Evolutionary conservation across 176 grass and related monocot species (phyloP).

Genomic region (Raddia guianensis): DNA sequence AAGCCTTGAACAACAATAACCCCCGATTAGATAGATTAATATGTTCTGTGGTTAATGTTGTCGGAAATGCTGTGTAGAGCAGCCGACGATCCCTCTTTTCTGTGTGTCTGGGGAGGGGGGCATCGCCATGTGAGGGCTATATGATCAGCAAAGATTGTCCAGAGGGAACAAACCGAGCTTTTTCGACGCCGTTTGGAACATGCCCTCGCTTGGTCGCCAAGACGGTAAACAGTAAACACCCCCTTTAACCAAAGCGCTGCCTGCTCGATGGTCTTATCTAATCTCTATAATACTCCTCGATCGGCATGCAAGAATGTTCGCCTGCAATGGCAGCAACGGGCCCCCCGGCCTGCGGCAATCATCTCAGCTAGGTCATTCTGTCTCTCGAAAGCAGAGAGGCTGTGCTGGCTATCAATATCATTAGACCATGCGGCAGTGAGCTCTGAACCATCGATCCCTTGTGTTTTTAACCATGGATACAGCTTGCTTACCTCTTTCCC

Average conservation of each 20-base stretch:
- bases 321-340: slow-evolving; percentile 28
- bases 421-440: slow-evolving; percentile 9
- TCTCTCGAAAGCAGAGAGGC: slow-evolving; percentile 33
- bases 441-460: not conserved
- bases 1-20: too few species aligned
- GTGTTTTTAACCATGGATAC: too few species aligned
- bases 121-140: slow-evolving; percentile 51
- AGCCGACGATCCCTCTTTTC: not conserved
- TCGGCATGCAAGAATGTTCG: slow-evolving; percentile 39
- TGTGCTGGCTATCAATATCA: not conserved
- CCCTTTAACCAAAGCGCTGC: slow-evolving; percentile 28
- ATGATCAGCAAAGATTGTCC: slow-evolving; percentile 33
- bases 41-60: not conserved
- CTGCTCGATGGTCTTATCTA: not conserved
- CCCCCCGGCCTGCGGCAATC: slow-evolving; percentile 32
- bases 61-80: not conserved
- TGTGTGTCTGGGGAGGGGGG: not conserved
- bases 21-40: too few species aligned
- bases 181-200: slow-evolving; percentile 38
- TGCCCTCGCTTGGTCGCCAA: slow-evolving; percentile 27
- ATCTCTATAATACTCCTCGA: not conserved
- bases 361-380: slow-evolving; percentile 35
- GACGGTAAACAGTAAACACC: not conserved
- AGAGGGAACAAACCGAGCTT: slow-evolving; percentile 39
- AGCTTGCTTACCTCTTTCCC: too few species aligned